A percentile compares a stretch with the other conserved stretches of the same genome.
These are phyloP conservation scores for Rosa hybrid DNA, from an alignment of 331 rosid genomes.

Conservation along the genomic window DNA sequence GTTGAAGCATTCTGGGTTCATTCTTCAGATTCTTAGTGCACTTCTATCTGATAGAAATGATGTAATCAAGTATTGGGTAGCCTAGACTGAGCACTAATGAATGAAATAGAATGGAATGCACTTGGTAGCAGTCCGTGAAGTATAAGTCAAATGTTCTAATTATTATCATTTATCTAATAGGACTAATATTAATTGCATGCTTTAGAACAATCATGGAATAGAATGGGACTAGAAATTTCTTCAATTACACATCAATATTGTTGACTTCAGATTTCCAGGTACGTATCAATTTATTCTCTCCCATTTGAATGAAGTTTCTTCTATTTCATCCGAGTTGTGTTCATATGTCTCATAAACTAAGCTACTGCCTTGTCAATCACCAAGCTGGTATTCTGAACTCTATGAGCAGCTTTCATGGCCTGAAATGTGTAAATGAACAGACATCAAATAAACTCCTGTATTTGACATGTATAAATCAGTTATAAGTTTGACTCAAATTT, in stretches of 20 bases:
- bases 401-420: slow-evolving; percentile 45
- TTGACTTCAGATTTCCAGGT: not conserved
- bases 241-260: not conserved
- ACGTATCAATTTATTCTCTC: not conserved
- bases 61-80: not conserved
- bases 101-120: not conserved
- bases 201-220: not conserved
- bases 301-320: not conserved
- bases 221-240: not conserved
- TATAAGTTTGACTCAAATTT: not conserved
- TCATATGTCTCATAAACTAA: not conserved
- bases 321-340: not conserved
- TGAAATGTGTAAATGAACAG: slow-evolving; percentile 20
- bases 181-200: not conserved
- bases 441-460: not conserved
- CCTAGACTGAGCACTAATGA: not conserved
- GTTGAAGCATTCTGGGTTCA: not conserved
- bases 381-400: slow-evolving; percentile 20
- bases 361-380: slow-evolving; percentile 18
- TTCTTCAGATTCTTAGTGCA: not conserved
- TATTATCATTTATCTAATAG: not conserved
- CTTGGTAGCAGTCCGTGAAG: not conserved
- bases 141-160: not conserved
- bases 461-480: not conserved
- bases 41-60: not conserved